Evolutionary conservation across 768 basidiomycete genomes (phyloP).

Genomic region (Asterophora lycoperdoides): DNA sequence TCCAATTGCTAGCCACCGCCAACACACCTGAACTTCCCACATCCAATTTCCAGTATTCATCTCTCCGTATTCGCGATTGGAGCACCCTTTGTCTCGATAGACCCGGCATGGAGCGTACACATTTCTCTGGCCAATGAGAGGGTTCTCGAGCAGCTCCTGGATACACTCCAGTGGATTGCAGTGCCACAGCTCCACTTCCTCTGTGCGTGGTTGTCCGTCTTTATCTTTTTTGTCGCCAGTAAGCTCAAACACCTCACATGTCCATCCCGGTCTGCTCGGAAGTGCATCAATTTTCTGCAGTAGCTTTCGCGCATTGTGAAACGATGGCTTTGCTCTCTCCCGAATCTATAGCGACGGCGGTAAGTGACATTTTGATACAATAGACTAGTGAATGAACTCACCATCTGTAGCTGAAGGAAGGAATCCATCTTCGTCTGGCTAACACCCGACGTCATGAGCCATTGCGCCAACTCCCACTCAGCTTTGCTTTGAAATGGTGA

Average conservation of each 20-base stretch:
- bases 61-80: slow-evolving; percentile 27
- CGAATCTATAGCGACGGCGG: too few relatives aligned
- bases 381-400: too few relatives aligned
- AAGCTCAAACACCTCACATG: slow-evolving; percentile 15
- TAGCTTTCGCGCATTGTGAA: too few relatives aligned
- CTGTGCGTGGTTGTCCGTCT: neutral
- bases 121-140: slow-evolving; percentile 23
- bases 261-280: slow-evolving; percentile 22
- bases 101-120: slow-evolving; percentile 23
- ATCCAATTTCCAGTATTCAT: slow-evolving; percentile 37
- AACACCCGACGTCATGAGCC: too few relatives aligned
- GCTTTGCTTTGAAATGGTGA: too few relatives aligned
- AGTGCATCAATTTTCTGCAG: slow-evolving; percentile 20
- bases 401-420: too few relatives aligned
- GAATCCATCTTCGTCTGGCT: too few relatives aligned
- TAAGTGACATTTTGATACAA: too few relatives aligned
- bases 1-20: too few relatives aligned
- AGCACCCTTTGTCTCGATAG: slow-evolving; percentile 14
- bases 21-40: slow-evolving; percentile 31
- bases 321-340: too few relatives aligned
- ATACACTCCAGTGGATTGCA: slow-evolving; percentile 29
- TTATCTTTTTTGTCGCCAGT: slow-evolving; percentile 8
- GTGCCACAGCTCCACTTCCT: slow-evolving; percentile 24
- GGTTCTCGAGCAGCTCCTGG: slow-evolving; percentile 26
- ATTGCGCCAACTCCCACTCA: too few relatives aligned